Conservation (phyloP, 129 eudicot species). For the Escallonia herrerae region DNA sequence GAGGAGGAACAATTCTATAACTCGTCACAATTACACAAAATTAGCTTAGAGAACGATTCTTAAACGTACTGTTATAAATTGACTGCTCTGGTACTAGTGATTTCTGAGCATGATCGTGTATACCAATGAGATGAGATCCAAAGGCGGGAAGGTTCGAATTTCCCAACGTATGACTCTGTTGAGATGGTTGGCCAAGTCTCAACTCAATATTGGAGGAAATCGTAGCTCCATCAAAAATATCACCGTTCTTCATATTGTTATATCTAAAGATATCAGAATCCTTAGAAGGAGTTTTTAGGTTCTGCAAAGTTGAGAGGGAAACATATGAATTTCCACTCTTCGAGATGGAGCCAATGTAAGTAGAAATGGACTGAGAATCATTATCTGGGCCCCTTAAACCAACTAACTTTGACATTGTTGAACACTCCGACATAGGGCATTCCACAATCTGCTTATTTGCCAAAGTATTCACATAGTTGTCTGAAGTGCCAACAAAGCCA, state of each 20-base stretch:
- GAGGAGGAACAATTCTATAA: neutral
- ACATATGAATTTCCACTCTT: constrained; percentile 22
- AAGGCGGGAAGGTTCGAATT: constrained; percentile 16
- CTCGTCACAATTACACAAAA: neutral
- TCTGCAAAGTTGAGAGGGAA: constrained; percentile 19
- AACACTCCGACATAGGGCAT: constrained; percentile 16
- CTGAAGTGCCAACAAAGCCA: constrained; percentile 14
- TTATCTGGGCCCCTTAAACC: constrained; percentile 17
- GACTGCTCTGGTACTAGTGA: constrained; percentile 24
- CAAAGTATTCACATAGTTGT: constrained; percentile 18
- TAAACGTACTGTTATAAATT: constrained; percentile 40
- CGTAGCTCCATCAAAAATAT: constrained; percentile 20
- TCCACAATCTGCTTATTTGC: constrained; percentile 17
- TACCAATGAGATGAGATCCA: constrained; percentile 18
- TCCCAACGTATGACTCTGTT: constrained; percentile 34
- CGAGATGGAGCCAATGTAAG: constrained; percentile 13
- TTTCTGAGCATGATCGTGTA: constrained; percentile 17
- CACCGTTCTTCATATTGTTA: constrained; percentile 16
- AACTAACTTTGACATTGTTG: constrained; percentile 23
- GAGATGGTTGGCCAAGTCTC: constrained; percentile 73
- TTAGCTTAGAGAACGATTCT: constrained; percentile 1
- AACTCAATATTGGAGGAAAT: constrained; percentile 56
- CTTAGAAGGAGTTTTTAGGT: constrained; percentile 6
- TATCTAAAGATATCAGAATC: constrained; percentile 15
- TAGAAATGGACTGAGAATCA: constrained; percentile 22